Base-by-base conservation (phyloP, 257 asterid genomes). In the Euphrasia confusa region DNA sequence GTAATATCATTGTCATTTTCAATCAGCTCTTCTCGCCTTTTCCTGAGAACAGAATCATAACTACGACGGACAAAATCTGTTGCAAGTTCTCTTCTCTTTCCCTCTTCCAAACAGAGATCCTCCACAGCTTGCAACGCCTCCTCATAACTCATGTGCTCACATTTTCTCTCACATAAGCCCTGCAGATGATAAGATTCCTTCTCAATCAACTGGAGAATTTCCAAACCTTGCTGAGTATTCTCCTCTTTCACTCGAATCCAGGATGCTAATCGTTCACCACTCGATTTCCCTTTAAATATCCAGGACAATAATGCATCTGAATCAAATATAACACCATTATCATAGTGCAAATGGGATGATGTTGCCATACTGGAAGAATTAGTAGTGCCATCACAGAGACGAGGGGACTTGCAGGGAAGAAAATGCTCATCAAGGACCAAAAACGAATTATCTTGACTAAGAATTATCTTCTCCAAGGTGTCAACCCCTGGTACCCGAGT, bases 101-200 rank as follows among this genome's bases (percentile, higher is more conserved):
- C 85, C 79, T 84, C 97, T 77, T 87, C 96, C 74, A 87, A 66
- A 74, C 96, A 93, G 21, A 87, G 80, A 71, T 83, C 89, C 75
- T 85, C 99, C 66, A 84, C 94, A 30, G 78, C 78, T 82, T 89
- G 97, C 79, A 93, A 68, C 40, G 94, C 96, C 79, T 85, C 95
- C 72, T 89, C 92, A 44, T 89, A 93, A 75, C 79, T 80, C 71
- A 83, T 67, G 60, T 89, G 94, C 75, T 93, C 97, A 60, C 71
- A 68, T 82, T 93, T 93, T 79, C 96, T 83, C 72, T 89, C 99
- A 66, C 96, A 93, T 67, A 83, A 80, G 60, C 85, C 74, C 80
- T 87, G 95, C 63, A 93, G 82, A 71, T 85, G 84, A 72, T 67
- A 74, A 62, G 90, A 84, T 77, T 89, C 97, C 79, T 93, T 85